Percentiles rank a stretch among this genome's conserved stretches.
phyloP scores from a whole-genome alignment of 1,284 basidiomycete genomes.

The Mycosarcoma maydis region DNA sequence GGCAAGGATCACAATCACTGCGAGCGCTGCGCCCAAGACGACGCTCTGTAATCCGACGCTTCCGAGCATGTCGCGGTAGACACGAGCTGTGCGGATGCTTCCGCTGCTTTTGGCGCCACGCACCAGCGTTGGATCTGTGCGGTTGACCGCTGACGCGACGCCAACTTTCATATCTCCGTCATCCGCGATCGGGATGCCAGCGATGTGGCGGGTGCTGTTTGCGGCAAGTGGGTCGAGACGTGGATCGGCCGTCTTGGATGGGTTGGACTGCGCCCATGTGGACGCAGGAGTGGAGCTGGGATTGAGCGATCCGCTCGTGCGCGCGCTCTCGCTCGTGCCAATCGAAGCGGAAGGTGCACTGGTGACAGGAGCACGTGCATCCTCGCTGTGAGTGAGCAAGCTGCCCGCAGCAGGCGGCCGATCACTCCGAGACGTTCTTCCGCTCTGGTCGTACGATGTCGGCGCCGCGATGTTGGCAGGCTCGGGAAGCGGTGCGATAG shows the following conservation, averaged over 20 bases:
- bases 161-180: slow-evolving; percentile 14
- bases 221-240: background rate
- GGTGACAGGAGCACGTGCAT: slow-evolving; percentile 1
- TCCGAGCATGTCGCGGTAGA: too few relatives aligned
- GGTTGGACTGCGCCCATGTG: background rate
- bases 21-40: background rate
- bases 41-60: background rate
- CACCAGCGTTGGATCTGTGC: background rate
- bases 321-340: too few relatives aligned
- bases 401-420: too few relatives aligned
- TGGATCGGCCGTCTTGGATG: background rate
- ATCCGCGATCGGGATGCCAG: background rate
- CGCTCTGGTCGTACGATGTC: too few relatives aligned
- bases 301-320: slow-evolving; percentile 11
- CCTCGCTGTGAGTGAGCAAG: too few relatives aligned
- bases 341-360: slow-evolving; percentile 1
- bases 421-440: too few relatives aligned
- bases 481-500: too few relatives aligned
- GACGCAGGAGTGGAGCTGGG: slow-evolving; percentile 11
- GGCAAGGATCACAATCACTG: slow-evolving; percentile 6
- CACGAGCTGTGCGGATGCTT: too few relatives aligned
- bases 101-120: too few relatives aligned
- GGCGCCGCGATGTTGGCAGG: too few relatives aligned
- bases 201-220: too few relatives aligned
- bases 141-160: background rate